Evolutionary conservation across 1,284 basidiomycete species (phyloP).

Genomic region (Trametes sp.): DNA sequence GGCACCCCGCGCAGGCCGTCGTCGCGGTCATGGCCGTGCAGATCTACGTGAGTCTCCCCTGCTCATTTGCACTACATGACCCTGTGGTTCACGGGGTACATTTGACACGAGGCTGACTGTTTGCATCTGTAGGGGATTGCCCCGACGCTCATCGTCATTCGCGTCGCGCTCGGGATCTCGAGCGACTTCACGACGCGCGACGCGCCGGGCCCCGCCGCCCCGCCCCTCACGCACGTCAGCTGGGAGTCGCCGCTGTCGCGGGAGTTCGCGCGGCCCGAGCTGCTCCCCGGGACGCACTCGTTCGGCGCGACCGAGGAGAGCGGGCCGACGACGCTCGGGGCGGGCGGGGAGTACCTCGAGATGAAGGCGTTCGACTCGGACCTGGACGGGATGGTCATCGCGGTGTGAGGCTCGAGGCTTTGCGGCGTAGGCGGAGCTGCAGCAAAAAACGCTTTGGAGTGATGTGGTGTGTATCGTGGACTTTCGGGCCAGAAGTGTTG

Average conservation of each 20-base stretch:
- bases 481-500: too few relatives aligned
- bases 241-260: constrained; percentile 7
- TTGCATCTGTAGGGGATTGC: constrained; percentile 22
- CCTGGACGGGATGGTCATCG: not conserved
- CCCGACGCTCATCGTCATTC: constrained; percentile 28
- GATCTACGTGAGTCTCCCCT: constrained; percentile 44
- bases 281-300: constrained; percentile 5
- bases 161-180: constrained; percentile 26
- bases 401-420: constrained; percentile 1
- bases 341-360: constrained; percentile 9
- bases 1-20: constrained; percentile 46
- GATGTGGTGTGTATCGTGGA: too few relatives aligned
- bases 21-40: constrained; percentile 48
- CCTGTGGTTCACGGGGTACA: too few relatives aligned
- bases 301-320: constrained; percentile 14
- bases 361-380: constrained; percentile 15
- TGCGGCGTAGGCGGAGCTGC: too few relatives aligned
- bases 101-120: too few relatives aligned
- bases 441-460: too few relatives aligned
- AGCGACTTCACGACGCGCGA: constrained; percentile 17
- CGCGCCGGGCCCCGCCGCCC: not conserved
- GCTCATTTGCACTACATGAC: not conserved
- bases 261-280: not conserved
- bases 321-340: constrained; percentile 17
- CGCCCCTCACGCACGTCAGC: constrained; percentile 12